A percentile compares a stretch with the other conserved stretches of the same genome.
Evolutionary conservation across 805 yeast species (phyloP).

Genomic region (Saccharomycopsis capsularis): DNA sequence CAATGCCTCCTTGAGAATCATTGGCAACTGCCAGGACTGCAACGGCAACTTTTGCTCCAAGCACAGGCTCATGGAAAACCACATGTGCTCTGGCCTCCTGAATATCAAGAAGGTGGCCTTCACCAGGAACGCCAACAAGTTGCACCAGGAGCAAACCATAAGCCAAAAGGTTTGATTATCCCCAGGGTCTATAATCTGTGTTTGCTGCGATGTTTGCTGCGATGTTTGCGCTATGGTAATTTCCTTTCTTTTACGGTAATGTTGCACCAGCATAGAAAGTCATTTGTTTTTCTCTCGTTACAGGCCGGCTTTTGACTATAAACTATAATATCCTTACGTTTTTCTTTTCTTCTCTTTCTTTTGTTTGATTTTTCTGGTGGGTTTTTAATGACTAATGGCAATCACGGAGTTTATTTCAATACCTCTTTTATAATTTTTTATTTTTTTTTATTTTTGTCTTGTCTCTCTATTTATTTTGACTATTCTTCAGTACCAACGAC

Average conservation of each 20-base stretch:
- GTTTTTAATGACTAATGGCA: too few species aligned
- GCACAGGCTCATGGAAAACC: slow-evolving; percentile 82
- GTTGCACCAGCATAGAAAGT: too few species aligned
- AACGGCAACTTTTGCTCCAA: slow-evolving; percentile 80
- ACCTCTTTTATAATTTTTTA: slow-evolving; percentile 15
- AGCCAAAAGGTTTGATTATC: slow-evolving; percentile 16
- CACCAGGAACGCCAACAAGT: slow-evolving; percentile 75
- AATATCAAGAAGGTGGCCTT: slow-evolving; percentile 77
- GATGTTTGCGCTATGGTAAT: too few species aligned
- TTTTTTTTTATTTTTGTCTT: not conserved
- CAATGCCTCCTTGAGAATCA: slow-evolving; percentile 52
- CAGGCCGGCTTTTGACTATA: too few species aligned
- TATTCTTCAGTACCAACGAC: too few species aligned
- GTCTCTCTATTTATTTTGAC: not conserved
- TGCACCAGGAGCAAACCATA: slow-evolving; percentile 80
- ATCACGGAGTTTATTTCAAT: not conserved
- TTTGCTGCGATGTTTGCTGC: too few species aligned
- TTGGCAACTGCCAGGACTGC: slow-evolving; percentile 83
- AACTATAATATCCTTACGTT: too few species aligned
- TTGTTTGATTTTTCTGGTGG: slow-evolving; percentile 13
- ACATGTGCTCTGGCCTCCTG: slow-evolving; percentile 69
- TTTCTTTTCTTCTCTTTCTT: slow-evolving; percentile 21
- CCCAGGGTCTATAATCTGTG: too few species aligned
- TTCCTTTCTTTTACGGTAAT: too few species aligned
- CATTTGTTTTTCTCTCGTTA: too few species aligned